These are phyloP conservation scores for Oryza rufipogon DNA, from an alignment of 176 grass and related monocot species.

Conservation along the genomic window DNA sequence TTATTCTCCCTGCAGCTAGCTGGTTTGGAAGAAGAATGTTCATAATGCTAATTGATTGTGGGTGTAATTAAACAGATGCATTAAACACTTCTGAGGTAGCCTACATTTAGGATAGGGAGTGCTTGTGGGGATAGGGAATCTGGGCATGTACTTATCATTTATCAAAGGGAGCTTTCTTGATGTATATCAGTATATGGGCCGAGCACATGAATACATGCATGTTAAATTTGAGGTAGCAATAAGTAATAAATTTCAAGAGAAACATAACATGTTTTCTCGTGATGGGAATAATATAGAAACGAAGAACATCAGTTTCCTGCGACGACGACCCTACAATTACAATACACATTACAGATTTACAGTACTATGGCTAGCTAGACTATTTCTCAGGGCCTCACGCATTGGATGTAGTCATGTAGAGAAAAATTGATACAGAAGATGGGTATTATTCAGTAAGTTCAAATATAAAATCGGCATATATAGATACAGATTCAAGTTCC, in stretches of 20 bases:
- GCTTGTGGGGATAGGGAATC: conserved; percentile 31
- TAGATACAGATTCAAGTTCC: conserved; percentile 13
- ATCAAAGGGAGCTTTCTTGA: background rate
- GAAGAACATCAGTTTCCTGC: background rate
- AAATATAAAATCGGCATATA: background rate
- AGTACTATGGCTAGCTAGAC: background rate
- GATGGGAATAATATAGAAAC: background rate
- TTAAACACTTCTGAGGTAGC: conserved; percentile 22
- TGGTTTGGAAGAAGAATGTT: conserved; percentile 44
- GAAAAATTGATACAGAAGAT: background rate
- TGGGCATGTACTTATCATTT: background rate
- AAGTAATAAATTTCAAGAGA: background rate
- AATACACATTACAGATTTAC: background rate
- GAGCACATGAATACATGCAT: background rate
- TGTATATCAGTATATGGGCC: background rate
- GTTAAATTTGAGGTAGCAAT: background rate
- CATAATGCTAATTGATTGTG: conserved; percentile 36
- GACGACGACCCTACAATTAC: background rate
- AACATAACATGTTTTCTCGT: background rate
- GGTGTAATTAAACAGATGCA: conserved; percentile 35
- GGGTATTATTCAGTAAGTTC: background rate
- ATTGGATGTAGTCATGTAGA: background rate
- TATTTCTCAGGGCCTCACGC: background rate
- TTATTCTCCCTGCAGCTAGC: conserved; percentile 22
- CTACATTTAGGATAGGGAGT: background rate